Evolutionary conservation across 2,329 filamentous ascomycete genomes (phyloP).

Genomic region (Endocalyx cinctus): DNA sequence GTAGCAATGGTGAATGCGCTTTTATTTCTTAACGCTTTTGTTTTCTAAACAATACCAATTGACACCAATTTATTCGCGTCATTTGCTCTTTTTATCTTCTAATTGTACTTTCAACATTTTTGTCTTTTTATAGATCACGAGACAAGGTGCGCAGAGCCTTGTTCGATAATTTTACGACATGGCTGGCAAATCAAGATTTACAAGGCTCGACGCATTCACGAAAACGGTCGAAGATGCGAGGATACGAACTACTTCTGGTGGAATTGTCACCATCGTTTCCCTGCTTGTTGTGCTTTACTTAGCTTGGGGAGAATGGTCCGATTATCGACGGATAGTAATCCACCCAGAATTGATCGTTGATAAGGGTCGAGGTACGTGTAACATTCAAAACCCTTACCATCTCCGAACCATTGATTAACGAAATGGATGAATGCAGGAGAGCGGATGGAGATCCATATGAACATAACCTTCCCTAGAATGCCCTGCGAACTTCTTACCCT

Average conservation of each 20-base stretch:
- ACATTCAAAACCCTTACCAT: too few relatives aligned
- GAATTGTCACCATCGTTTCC: constrained; percentile 88
- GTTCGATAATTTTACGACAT: too few relatives aligned
- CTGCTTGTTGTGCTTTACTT: constrained; percentile 84
- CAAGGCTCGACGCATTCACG: constrained; percentile 94
- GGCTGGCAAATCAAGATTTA: constrained; percentile 90
- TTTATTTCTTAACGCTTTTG: background rate
- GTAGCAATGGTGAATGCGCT: constrained; percentile 16
- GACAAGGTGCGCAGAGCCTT: too few relatives aligned
- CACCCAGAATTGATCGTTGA: constrained; percentile 93
- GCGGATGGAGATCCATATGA: constrained; percentile 98
- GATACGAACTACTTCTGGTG: constrained; percentile 90
- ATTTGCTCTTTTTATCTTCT: constrained; percentile 1
- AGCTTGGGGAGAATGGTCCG: constrained; percentile 91
- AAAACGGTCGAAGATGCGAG: constrained; percentile 99
- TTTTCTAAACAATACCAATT: background rate
- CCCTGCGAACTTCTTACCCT: constrained; percentile 94
- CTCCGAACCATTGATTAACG: too few relatives aligned
- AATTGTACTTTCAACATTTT: too few relatives aligned
- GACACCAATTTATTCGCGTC: constrained; percentile 6
- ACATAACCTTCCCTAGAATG: constrained; percentile 89
- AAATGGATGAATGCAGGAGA: constrained; percentile 68
- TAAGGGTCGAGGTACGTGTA: constrained; percentile 75
- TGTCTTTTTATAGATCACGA: too few relatives aligned
- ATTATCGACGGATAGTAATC: constrained; percentile 82